Conservation (phyloP, 202 grass and related monocot genomes). For the Setaria italica region DNA sequence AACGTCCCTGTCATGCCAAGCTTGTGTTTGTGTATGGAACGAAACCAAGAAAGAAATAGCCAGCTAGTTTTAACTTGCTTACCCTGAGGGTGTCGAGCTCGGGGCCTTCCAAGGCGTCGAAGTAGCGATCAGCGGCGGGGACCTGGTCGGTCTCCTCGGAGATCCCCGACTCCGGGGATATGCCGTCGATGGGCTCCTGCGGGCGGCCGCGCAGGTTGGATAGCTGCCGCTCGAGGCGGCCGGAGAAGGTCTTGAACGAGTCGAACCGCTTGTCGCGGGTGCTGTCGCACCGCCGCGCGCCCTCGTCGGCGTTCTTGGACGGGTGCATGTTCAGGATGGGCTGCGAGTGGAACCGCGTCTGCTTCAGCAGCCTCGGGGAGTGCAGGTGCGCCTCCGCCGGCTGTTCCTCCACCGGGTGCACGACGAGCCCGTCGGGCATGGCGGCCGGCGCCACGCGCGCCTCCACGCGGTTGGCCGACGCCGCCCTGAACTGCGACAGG, state of each 20-base stretch:
- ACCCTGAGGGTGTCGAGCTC: constrained; percentile 88
- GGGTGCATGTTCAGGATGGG: constrained; percentile 49
- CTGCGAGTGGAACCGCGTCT: constrained; percentile 66
- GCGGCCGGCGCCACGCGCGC: constrained; percentile 13
- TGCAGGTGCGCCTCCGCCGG: neutral
- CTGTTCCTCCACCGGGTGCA: neutral
- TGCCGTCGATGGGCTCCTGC: constrained; percentile 29
- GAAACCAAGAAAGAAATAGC: no score
- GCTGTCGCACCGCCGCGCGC: constrained; percentile 39
- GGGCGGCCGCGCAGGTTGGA: constrained; percentile 78
- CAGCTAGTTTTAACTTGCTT: neutral
- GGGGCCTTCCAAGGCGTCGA: constrained; percentile 87
- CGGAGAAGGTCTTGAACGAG: constrained; percentile 90
- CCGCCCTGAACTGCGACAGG: constrained; percentile 49
- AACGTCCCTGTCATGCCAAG: neutral
- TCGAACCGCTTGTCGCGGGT: constrained; percentile 76
- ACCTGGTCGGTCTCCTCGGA: constrained; percentile 60
- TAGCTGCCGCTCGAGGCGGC: constrained; percentile 76
- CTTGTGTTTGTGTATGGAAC: neutral
- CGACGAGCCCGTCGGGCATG: neutral
- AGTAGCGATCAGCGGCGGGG: constrained; percentile 78
- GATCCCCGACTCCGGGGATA: constrained; percentile 32
- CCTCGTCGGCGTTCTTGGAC: neutral
- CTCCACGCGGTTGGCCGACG: constrained; percentile 7
- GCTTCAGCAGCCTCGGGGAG: constrained; percentile 41